phyloP scores from a whole-genome alignment of 2,329 filamentous ascomycete genomes.

The Arthrocladium fulminans region DNA sequence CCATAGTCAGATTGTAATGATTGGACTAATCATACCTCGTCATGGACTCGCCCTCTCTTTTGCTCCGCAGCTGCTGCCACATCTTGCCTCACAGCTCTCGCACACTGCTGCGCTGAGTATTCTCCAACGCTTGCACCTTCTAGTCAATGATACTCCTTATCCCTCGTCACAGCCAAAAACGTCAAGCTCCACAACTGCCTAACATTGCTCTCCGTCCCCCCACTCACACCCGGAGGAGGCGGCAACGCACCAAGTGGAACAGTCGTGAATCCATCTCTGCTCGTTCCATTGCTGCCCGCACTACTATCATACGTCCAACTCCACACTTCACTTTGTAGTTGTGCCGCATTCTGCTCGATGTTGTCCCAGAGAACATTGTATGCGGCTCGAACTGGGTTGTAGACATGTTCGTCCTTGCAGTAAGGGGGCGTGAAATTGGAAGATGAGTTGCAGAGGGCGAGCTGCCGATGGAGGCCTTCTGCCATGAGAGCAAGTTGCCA shows the following conservation, averaged over 20 bases:
- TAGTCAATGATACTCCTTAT: slow-evolving; percentile 21
- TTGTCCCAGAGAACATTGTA: slow-evolving; percentile 55
- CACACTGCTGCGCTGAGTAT: neutral
- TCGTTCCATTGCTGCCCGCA: neutral
- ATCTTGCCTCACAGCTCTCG: neutral
- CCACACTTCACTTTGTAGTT: slow-evolving; percentile 54
- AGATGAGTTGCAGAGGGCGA: slow-evolving; percentile 41
- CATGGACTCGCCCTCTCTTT: neutral
- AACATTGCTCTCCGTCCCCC: slow-evolving; percentile 43
- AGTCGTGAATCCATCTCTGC: slow-evolving; percentile 36
- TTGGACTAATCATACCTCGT: neutral
- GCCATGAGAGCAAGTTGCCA: slow-evolving; percentile 60
- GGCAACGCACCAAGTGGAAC: slow-evolving; percentile 45
- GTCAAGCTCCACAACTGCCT: slow-evolving; percentile 52
- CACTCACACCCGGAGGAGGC: slow-evolving; percentile 36
- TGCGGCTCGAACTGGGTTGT: slow-evolving; percentile 40
- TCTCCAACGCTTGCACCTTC: neutral
- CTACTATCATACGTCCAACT: slow-evolving; percentile 47
- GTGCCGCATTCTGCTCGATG: slow-evolving; percentile 46
- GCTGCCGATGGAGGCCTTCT: slow-evolving; percentile 49
- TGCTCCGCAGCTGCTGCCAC: neutral
- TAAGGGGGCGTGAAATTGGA: slow-evolving; percentile 36
- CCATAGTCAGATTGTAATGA: no score
- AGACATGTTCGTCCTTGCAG: slow-evolving; percentile 39
- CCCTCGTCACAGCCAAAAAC: slow-evolving; percentile 46